Conservation (phyloP, 1,284 basidiomycete genomes). For the Marasmius fiardii region DNA sequence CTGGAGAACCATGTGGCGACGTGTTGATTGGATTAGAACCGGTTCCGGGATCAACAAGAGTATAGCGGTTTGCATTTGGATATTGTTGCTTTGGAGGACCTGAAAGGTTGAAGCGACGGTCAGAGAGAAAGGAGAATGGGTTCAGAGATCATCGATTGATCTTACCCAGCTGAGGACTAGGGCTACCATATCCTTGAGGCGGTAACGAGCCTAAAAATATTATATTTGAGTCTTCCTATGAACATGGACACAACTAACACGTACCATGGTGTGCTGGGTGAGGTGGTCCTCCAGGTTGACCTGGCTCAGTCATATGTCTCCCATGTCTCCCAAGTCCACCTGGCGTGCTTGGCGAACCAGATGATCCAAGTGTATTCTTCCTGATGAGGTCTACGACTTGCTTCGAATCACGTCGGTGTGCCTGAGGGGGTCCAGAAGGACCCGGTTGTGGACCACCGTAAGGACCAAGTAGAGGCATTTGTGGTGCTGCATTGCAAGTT, state of each 20-base stretch:
- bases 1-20: slow-evolving; percentile 12
- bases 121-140: slow-evolving; percentile 10
- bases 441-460: neutral
- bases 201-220: neutral
- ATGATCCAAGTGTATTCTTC: slow-evolving; percentile 8
- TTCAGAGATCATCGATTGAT: neutral
- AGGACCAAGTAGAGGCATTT: neutral
- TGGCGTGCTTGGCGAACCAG: neutral
- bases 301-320: slow-evolving; percentile 3
- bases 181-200: neutral
- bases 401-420: slow-evolving; percentile 2
- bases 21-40: slow-evolving; percentile 5
- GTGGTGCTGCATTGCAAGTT: slow-evolving; percentile 12
- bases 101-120: slow-evolving; percentile 5
- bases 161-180: neutral
- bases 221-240: neutral
- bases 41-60: slow-evolving; percentile 34
- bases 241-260: neutral
- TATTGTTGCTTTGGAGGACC: slow-evolving; percentile 19
- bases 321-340: slow-evolving; percentile 2
- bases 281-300: neutral
- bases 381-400: slow-evolving; percentile 12
- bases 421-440: neutral
- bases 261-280: neutral
- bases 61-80: slow-evolving; percentile 36